Evolutionary conservation across 1,284 basidiomycete species (phyloP), one percentile per base, ranked within the genome.

Genomic region (Bondarzewia mesenterica): DNA sequence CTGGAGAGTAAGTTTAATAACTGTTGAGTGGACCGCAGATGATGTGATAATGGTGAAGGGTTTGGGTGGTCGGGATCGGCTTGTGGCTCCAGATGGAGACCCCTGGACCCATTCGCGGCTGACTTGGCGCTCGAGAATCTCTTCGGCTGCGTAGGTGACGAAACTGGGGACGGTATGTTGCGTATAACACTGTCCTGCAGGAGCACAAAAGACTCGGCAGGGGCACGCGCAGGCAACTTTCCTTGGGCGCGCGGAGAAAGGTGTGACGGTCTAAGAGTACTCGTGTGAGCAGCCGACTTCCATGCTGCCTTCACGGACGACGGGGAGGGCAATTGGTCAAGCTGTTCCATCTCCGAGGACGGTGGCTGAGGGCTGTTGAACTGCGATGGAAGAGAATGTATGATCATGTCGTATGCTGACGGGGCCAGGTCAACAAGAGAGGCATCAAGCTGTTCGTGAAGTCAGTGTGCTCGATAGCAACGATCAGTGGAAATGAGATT

Each of bases 151-250:
- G 63, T 48, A 35, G 70, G 61, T 37, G 69, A 63, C 37, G 71
- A 61, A n/a, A 54, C 64, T 51, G 58, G 67, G 54, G 70, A 67
- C 40, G 85, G 82, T 49, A 83, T 83, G 57, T 73, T 80, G 51
- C 72, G 74, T 60, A 83, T 77, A 46, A 82, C 73, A 59, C 87
- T 90, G 58, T 93, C 89, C 59, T 91, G 88, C 14, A 95, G 71
- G 42, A 96, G 76, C 53, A 96, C 87, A 64, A 92, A 96, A 27
- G 89, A 93, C 64, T 94, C 92, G 51, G 80, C 84, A 14, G 85
- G 84, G 14, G 70, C 63, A 52, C 74, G 76, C 57, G 77, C 73
- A 41, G 76, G 66, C 53, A 76, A 77, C 57, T 79, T 84, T 50
- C 72, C 75, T 60, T 76, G 72, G 26, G 73, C 66, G 56, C 73